These are phyloP conservation scores for Suillus luteus DNA, from an alignment of 768 basidiomycete genomes.

Conservation along the genomic window DNA sequence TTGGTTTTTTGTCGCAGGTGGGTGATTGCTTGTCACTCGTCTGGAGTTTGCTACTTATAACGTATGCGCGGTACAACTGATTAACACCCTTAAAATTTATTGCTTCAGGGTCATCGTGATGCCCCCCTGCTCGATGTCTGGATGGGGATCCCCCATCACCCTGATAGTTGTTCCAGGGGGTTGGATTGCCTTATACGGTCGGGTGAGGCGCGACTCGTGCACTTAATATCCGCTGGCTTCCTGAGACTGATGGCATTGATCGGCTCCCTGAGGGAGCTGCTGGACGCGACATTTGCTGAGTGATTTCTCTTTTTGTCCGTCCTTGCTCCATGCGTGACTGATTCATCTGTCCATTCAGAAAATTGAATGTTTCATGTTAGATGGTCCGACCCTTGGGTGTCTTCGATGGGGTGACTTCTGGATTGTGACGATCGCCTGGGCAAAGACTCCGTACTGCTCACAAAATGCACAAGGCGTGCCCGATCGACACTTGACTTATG, in stretches of 20 bases:
- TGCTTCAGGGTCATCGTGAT: not conserved
- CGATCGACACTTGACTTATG: not conserved
- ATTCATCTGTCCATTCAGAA: too few species aligned
- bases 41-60: not conserved
- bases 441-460: too few species aligned
- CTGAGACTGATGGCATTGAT: not conserved
- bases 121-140: not conserved
- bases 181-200: not conserved
- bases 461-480: too few species aligned
- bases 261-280: not conserved
- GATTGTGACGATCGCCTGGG: not conserved
- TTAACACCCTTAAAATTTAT: not conserved
- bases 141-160: not conserved
- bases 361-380: too few species aligned
- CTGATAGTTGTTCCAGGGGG: not conserved
- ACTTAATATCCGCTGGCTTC: not conserved
- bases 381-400: too few species aligned
- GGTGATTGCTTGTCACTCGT: too few species aligned
- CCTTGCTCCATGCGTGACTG: too few species aligned
- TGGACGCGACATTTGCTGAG: not conserved
- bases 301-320: not conserved
- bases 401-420: too few species aligned
- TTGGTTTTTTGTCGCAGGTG: too few species aligned
- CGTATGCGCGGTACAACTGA: not conserved
- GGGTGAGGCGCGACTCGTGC: not conserved